phyloP scores from a whole-genome alignment of 305 asterid species.

The Fraxinus platypoda region DNA sequence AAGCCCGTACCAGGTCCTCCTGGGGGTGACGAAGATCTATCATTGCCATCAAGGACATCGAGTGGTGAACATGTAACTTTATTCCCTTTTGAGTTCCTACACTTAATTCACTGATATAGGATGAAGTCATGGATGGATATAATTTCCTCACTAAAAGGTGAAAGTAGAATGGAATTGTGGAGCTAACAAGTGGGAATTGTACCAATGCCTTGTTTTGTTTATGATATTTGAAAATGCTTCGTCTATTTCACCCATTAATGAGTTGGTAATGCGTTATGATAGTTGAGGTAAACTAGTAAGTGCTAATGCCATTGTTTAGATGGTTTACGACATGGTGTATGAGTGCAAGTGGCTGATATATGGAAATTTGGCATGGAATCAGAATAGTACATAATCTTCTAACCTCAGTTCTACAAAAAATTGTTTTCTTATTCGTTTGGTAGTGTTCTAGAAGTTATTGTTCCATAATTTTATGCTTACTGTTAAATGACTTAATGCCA shows the following conservation, averaged over 20 bases:
- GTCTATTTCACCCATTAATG: background rate
- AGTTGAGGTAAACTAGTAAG: background rate
- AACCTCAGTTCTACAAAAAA: background rate
- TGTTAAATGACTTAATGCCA: background rate
- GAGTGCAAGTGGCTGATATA: background rate
- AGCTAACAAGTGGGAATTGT: background rate
- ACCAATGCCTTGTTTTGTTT: background rate
- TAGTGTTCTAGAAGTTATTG: background rate
- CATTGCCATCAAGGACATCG: conserved; percentile 47
- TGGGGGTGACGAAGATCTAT: conserved; percentile 64
- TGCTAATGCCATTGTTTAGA: background rate
- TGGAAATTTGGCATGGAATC: background rate
- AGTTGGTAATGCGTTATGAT: background rate
- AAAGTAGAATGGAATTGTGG: background rate
- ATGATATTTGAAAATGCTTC: background rate
- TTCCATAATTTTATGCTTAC: background rate
- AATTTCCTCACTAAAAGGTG: background rate
- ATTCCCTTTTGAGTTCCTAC: background rate
- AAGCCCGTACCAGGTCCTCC: conserved; percentile 94
- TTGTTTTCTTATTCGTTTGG: background rate
- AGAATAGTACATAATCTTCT: background rate
- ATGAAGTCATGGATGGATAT: background rate
- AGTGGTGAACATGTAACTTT: conserved; percentile 55
- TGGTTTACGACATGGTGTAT: background rate
- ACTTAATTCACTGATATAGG: background rate